Conservation (phyloP, 306 rosid species). For the Prosopis cineraria region DNA sequence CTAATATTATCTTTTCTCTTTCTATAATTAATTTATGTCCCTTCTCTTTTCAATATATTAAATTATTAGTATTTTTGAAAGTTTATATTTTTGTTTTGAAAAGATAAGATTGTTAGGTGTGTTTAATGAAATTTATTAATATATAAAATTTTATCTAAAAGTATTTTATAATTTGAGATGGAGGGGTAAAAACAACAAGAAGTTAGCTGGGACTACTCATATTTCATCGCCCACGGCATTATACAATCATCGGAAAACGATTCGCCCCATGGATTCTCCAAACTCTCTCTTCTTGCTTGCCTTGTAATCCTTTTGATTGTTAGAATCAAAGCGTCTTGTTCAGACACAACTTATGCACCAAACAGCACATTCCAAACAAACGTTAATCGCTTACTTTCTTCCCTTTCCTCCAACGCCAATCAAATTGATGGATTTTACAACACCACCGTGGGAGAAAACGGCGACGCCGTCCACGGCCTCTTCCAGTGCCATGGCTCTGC, state of each 20-base stretch:
- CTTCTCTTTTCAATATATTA: no score
- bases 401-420: constrained; percentile 36
- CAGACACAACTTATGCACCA: background rate
- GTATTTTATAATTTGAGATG: no score
- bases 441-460: background rate
- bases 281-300: background rate
- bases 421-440: constrained; percentile 19
- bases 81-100: no score
- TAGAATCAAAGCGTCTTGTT: background rate
- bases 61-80: no score
- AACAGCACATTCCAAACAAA: constrained; percentile 39
- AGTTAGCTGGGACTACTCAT: background rate
- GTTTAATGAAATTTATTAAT: background rate
- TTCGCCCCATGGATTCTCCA: background rate
- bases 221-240: no score
- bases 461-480: constrained; percentile 26
- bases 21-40: no score
- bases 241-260: no score
- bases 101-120: no score
- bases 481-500: constrained; percentile 46
- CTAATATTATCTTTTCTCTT: no score
- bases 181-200: background rate
- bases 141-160: no score
- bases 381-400: constrained; percentile 35
- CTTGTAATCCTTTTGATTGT: background rate